Percentiles rank a stretch among this genome's conserved stretches.
phyloP scores from a whole-genome alignment of 768 basidiomycete genomes.

The Plicaturopsis crispa region DNA sequence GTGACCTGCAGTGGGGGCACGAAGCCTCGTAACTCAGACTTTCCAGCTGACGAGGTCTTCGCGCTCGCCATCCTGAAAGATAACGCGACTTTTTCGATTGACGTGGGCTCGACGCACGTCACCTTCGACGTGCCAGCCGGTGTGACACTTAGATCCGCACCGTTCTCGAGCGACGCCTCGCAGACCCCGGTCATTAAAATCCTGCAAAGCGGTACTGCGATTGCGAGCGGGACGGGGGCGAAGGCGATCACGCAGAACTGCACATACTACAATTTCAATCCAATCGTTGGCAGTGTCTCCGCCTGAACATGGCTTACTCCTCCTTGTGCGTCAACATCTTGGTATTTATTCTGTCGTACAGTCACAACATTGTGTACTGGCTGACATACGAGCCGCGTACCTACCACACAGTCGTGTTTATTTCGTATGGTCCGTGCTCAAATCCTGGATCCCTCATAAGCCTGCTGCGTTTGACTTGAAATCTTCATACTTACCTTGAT shows the following conservation, averaged over 20 bases:
- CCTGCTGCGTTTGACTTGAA: not conserved
- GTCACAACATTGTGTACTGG: too few relatives aligned
- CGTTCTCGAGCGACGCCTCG: conserved; percentile 15
- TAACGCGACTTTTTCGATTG: conserved; percentile 23
- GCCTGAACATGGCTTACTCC: too few relatives aligned
- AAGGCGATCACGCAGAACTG: conserved; percentile 15
- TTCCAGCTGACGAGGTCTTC: conserved; percentile 29
- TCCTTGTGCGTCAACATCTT: too few relatives aligned
- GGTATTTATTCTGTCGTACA: too few relatives aligned
- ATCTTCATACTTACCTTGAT: conserved; percentile 58
- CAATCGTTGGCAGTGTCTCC: conserved; percentile 13
- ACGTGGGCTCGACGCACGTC: conserved; percentile 16
- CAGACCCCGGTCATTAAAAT: conserved; percentile 21
- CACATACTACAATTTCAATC: conserved; percentile 20
- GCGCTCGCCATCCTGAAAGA: conserved; percentile 26
- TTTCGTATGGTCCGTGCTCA: too few relatives aligned
- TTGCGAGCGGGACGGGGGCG: conserved; percentile 10
- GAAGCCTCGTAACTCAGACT: conserved; percentile 18
- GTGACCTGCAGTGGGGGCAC: conserved; percentile 18
- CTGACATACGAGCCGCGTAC: too few relatives aligned
- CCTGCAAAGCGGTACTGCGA: conserved; percentile 10
- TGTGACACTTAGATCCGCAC: conserved; percentile 14
- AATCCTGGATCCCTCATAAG: too few relatives aligned
- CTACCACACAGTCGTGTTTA: too few relatives aligned
- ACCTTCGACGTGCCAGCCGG: conserved; percentile 13